phyloP scores from a whole-genome alignment of 2,329 filamentous ascomycete genomes.

The Biscogniauxia mediterranea region DNA sequence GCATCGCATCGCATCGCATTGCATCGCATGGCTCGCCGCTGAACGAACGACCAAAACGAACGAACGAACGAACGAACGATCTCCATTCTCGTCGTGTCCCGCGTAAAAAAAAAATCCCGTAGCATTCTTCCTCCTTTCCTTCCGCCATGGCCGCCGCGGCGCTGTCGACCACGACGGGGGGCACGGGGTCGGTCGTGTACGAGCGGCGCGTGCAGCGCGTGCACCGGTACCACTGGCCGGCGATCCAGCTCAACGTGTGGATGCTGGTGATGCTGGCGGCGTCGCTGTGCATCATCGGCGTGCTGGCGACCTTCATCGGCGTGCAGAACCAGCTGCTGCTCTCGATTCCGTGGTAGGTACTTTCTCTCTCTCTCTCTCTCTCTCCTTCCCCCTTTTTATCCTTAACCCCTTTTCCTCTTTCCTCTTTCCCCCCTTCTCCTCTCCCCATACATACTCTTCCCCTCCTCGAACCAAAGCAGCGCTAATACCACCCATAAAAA shows the following conservation, averaged over 20 bases:
- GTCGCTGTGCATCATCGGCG: conserved; percentile 57
- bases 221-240: conserved; percentile 67
- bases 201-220: conserved; percentile 45
- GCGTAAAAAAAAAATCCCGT: too few species aligned
- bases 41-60: background rate
- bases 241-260: conserved; percentile 66
- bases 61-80: too few species aligned
- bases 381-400: too few species aligned
- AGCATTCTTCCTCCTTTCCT: background rate
- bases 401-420: too few species aligned
- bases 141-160: conserved; percentile 32
- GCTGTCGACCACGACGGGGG: conserved; percentile 32
- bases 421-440: too few species aligned
- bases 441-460: too few species aligned
- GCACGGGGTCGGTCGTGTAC: conserved; percentile 42
- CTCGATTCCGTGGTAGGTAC: conserved; percentile 61
- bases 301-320: conserved; percentile 59
- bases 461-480: too few species aligned
- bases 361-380: too few species aligned
- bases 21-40: too few species aligned
- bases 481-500: too few species aligned
- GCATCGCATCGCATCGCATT: too few species aligned
- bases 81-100: too few species aligned
- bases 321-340: conserved; percentile 56
- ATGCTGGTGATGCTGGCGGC: conserved; percentile 64